These are phyloP conservation scores for Monosporascus sp. DNA, from an alignment of 2,329 filamentous ascomycete species.

Conservation along the genomic window DNA sequence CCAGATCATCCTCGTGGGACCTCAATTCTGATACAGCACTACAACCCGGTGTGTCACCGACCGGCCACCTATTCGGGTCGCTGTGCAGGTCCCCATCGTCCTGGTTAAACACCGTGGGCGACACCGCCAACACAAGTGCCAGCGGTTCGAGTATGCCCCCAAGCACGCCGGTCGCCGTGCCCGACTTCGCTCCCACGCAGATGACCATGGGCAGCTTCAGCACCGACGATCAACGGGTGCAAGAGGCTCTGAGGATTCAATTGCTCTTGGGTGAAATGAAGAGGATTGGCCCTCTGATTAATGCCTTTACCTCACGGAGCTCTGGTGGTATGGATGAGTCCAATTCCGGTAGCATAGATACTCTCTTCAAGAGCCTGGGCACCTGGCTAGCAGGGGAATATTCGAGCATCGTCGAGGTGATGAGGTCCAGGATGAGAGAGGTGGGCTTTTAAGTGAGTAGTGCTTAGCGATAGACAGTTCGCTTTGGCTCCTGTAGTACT, in stretches of 20 bases:
- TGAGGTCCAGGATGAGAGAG: conserved; percentile 13
- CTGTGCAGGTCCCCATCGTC: conserved; percentile 2
- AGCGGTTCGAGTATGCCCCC: conserved; percentile 1
- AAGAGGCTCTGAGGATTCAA: conserved; percentile 17
- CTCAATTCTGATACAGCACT: background rate
- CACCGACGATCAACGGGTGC: conserved; percentile 18
- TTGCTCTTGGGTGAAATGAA: conserved; percentile 18
- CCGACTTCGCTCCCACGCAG: conserved; percentile 5
- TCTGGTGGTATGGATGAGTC: conserved; percentile 2
- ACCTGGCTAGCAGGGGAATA: conserved; percentile 17
- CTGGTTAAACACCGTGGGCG: background rate
- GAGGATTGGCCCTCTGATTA: conserved; percentile 12
- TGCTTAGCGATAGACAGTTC: background rate
- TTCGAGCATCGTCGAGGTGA: conserved; percentile 11
- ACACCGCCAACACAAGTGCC: background rate
- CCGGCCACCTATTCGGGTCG: background rate
- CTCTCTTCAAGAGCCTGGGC: conserved; percentile 14
- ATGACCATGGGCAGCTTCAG: conserved; percentile 18
- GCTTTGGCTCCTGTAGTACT: too few relatives aligned
- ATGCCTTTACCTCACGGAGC: conserved; percentile 7
- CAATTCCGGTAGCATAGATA: conserved; percentile 1
- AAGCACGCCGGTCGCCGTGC: background rate
- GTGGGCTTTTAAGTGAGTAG: background rate
- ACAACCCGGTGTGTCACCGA: background rate
- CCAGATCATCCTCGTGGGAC: background rate